Base-by-base conservation (phyloP, 768 basidiomycete genomes). In the Termitomyces sp. region DNA sequence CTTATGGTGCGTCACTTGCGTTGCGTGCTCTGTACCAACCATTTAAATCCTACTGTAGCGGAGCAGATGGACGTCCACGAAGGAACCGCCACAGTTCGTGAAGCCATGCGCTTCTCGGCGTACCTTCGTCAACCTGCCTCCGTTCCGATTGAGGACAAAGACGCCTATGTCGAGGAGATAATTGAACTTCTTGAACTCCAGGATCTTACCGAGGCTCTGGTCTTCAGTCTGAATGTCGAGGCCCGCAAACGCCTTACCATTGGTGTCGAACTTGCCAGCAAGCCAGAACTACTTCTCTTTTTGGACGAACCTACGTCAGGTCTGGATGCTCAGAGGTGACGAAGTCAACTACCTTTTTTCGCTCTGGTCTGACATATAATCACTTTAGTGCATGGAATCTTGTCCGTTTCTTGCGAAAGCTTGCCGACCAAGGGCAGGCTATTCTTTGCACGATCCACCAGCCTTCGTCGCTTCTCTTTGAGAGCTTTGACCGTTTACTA, bases 391-490 rank as follows among this genome's bases (percentile, higher is more conserved):
- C 92, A 3, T 92, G 89, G 89, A 87, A 89, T 65, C 73, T 93
- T 32, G 82, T 92, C 27, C 86, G 88, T 40, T 90, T 95, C 82
- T 69, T 94, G 46, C 77, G 87, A 12, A 92, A 93, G 67, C 83
- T 95, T 42, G 91, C 91, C 10, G 84, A 89, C 62, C 85, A 87
- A 63, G 93, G 93, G 12, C 92, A 94, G 65, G 89, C 91, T 43
- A 95, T 95, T 64, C 80, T 95, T 14, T 94, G 92, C 72, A 95
- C 91, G 4, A 93, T 95, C 63, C 92, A 93, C 61, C 93, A 94
- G 62, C 93, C 93, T 3, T 92, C 91, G 3, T 85, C 91, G 3
- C 79, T 93, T 20, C 76, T 96, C 2, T 95, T 96, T 72, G 88
- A 93, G 70, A 86, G 86, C 65, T 95, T 97, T 64, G 94, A 89